phyloP scores from a whole-genome alignment of 352 stramenopile species.

The Pythium aquatile region DNA sequence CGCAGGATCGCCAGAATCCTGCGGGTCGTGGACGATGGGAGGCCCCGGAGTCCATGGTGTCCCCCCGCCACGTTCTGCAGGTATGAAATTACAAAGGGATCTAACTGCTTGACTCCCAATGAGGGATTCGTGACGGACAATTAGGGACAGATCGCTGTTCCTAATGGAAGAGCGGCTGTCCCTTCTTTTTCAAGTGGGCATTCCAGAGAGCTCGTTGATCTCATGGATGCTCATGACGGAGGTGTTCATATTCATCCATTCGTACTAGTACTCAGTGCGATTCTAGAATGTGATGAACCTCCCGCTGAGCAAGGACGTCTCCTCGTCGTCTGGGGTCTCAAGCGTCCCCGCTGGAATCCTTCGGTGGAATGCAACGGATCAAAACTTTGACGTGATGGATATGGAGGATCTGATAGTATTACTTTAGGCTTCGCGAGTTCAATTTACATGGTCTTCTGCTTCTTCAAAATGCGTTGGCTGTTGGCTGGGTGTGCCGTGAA shows the following conservation, averaged over 20 bases:
- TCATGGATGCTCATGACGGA: too few relatives aligned
- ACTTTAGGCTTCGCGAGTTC: neutral
- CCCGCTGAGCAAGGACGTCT: neutral
- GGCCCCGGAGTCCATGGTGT: too few relatives aligned
- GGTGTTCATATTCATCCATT: too few relatives aligned
- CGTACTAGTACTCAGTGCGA: too few relatives aligned
- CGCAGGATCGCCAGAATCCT: too few relatives aligned
- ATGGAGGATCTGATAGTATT: conserved; percentile 3
- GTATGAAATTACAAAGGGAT: neutral
- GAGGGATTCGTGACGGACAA: neutral
- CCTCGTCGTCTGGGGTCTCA: neutral
- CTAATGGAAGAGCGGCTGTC: neutral
- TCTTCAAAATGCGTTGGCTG: conserved; percentile 24
- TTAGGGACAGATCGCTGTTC: conserved; percentile 1
- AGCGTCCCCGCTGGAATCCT: neutral
- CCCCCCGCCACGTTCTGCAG: neutral
- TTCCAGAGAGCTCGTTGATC: neutral
- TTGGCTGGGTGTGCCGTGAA: conserved; percentile 1
- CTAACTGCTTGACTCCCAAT: neutral
- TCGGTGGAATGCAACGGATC: neutral
- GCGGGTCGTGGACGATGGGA: too few relatives aligned
- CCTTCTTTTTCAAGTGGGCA: neutral
- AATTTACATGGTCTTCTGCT: conserved; percentile 33
- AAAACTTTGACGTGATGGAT: neutral
- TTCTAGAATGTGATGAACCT: too few relatives aligned